These are phyloP conservation scores for Gonium pectorale DNA, from an alignment of 139 green algal species.

Conservation along the genomic window DNA sequence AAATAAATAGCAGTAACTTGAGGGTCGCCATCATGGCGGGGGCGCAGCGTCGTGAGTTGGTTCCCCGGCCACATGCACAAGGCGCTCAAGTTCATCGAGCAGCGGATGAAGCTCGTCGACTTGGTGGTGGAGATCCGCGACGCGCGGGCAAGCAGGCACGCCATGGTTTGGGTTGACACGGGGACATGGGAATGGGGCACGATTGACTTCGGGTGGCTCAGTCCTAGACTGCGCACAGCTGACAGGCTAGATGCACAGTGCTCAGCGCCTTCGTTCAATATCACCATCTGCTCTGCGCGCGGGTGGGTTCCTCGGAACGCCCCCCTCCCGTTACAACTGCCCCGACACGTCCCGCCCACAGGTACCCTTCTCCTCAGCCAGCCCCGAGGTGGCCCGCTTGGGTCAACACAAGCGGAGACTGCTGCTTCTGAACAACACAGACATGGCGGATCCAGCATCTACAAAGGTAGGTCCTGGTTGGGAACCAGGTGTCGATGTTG, in stretches of 20 bases:
- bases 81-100: conserved; percentile 39
- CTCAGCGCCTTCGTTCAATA: too few species aligned
- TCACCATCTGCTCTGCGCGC: too few species aligned
- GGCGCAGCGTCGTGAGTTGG: conserved; percentile 39
- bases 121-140: conserved; percentile 57
- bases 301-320: not conserved
- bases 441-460: conserved; percentile 34
- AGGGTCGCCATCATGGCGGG: too few species aligned
- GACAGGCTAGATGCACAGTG: too few species aligned
- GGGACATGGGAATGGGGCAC: too few species aligned
- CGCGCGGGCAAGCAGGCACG: conserved; percentile 45
- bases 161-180: too few species aligned
- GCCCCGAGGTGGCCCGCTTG: conserved; percentile 37
- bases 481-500: too few species aligned
- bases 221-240: too few species aligned
- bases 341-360: not conserved
- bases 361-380: conserved; percentile 47
- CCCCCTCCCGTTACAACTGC: not conserved
- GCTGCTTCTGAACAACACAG: conserved; percentile 55
- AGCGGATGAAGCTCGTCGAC: conserved; percentile 49
- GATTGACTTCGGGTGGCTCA: too few species aligned
- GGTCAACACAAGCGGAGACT: conserved; percentile 44
- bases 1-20: too few species aligned
- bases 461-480: conserved; percentile 33
- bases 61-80: conserved; percentile 59